Evolutionary conservation across 2,329 filamentous ascomycete genomes (phyloP), one percentile per base, ranked within the genome.

Genomic region (Colletotrichum kahawae): DNA sequence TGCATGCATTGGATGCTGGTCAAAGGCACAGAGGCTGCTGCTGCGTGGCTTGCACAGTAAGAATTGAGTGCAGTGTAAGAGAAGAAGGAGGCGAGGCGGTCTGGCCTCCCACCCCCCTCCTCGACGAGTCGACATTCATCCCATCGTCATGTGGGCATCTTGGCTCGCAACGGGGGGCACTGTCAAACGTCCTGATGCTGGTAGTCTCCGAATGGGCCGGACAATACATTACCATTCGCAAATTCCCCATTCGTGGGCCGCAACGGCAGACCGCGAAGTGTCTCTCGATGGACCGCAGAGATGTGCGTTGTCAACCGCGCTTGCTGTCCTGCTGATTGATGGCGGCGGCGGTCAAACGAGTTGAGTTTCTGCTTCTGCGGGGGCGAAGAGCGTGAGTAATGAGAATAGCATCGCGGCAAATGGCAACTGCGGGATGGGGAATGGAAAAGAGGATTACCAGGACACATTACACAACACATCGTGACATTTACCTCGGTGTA

Each of bases 231-330:
- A 76, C 75, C 67, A 63, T 75, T 75, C 33, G 43, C 51, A 75
- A 76, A 76, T 27, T 57, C 57, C 51, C 74, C 67, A 75, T 76
- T 76, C 75, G 75, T 75, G 75, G 75, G 67, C 63, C 56, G 60
- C n/a, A 21, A 21, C 43, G 18, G 43, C 43, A 48, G 43, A 48
- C 43, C 43, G 43, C 43, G 43, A 48, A 13, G n/a, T 48, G 43
- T 48, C 43, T 48, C 43, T 21, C 43, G 43, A 48, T 48, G 67
- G 51, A 54, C 18, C 60, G 71, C 68, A 69, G 57, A 59, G 60
- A 62, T 36, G 38, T 65, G 71, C 60, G 31, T 38, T 66, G 48
- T 54, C 14, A 27, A 56, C 33, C 34, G 60, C 66, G 60, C 51
- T 29, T 60, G 18, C 36, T 38, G 18, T 38, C 18, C 33, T 36